Base-by-base conservation (phyloP, 1,284 basidiomycete species). In the Boletus chippewaensis region DNA sequence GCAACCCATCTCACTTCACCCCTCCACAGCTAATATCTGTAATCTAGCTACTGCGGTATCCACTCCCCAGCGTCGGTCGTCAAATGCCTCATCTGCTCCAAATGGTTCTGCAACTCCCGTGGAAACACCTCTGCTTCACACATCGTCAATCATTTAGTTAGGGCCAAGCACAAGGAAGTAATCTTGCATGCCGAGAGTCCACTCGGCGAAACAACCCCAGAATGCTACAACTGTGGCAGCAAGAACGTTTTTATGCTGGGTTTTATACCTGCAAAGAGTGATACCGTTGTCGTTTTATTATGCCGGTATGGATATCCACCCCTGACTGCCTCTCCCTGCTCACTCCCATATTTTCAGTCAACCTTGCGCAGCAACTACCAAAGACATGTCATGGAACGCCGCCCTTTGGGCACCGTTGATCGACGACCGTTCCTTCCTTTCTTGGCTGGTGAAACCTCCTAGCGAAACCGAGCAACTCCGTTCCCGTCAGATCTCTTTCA, bases 81-180 rank as follows among this genome's bases (percentile, higher is more conserved):
- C 56, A 95, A 96, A 72, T 99, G 96, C 64, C 78, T 98, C 31
- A 73, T 94, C 47, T 99, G 96, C 70, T 83, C 83, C 51, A 99
- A 99, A 70, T 99, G 95, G 94, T 99, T 99, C 70, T 99, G 96
- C 77, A 99, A 99, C 70, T 95, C 95, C n/a, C 83, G 95, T 47
- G 95, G 95, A 48, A 95, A 95, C 64, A 97, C 95, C 2, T 95
- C 95, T 1, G 95, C 95, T 3, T 97, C 94, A 2, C 96, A 99
- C 68, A 99, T 99, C 61, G 95, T 99, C 62, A 97, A 96, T 70
- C 96, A 99, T 71, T 81, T 99, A 50, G 96, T 99, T 49, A 91
- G 95, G 62, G 94, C 96, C 26, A 97, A 98, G 72, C 96, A 99
- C 74, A 98, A 98, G 74, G 95, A 99, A 67, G 95, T 99, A 55